phyloP scores from a whole-genome alignment of 2,329 filamentous ascomycete species.

The Colletotrichum tamarilloi region DNA sequence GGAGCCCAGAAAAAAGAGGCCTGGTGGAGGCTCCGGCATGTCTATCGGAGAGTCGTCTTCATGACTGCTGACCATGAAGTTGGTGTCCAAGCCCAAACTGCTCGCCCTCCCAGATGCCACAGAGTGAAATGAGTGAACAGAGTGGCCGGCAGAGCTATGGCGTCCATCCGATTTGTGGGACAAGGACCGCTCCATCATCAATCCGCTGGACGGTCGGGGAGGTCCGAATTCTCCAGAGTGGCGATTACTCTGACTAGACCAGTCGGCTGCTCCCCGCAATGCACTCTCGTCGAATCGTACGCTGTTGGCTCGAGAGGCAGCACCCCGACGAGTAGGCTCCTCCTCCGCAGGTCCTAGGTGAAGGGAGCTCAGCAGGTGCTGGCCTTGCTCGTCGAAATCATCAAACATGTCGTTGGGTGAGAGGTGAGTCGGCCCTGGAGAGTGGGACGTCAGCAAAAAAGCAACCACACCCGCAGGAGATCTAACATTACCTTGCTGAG shows the following conservation, averaged over 20 bases:
- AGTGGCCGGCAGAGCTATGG: constrained; percentile 88
- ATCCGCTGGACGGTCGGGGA: constrained; percentile 79
- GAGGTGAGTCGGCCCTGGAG: constrained; percentile 80
- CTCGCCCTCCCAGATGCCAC: constrained; percentile 84
- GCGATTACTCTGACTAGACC: constrained; percentile 81
- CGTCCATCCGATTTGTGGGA: constrained; percentile 97
- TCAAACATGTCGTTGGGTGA: constrained; percentile 88
- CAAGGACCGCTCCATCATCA: constrained; percentile 90
- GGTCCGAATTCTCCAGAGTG: constrained; percentile 87
- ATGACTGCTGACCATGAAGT: constrained; percentile 68
- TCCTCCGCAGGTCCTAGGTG: constrained; percentile 86
- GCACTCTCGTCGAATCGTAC: constrained; percentile 98
- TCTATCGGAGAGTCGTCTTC: constrained; percentile 77
- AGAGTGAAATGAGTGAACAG: constrained; percentile 72
- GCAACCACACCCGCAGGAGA: neutral
- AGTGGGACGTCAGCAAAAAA: constrained; percentile 37
- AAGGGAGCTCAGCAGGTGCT: constrained; percentile 81
- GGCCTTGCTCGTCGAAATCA: constrained; percentile 87
- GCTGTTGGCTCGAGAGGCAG: constrained; percentile 92
- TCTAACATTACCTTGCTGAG: constrained; percentile 82
- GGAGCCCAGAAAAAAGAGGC: constrained; percentile 85
- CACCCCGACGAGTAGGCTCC: constrained; percentile 84
- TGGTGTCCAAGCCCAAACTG: constrained; percentile 85
- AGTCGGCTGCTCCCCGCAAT: constrained; percentile 85
- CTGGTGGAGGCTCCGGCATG: constrained; percentile 81